Percentiles rank a stretch among this genome's conserved stretches.
phyloP scores from a whole-genome alignment of 768 basidiomycete genomes.

The Suillus sp. region DNA sequence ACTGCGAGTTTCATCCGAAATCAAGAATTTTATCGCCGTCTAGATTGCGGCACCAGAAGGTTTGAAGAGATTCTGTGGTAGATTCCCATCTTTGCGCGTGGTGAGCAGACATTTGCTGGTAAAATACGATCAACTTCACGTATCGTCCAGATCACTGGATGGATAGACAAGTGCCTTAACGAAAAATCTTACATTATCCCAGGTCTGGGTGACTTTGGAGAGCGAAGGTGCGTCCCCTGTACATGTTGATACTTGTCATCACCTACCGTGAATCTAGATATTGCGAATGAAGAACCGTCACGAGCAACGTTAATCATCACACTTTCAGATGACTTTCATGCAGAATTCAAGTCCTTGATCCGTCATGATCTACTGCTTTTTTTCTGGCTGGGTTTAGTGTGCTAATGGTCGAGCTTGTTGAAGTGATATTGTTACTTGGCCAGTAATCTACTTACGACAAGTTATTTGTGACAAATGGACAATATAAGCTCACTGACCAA shows the following conservation, averaged over 20 bases:
- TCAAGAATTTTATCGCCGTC: conserved; percentile 4
- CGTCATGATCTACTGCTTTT: not conserved
- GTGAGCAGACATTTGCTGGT: not conserved
- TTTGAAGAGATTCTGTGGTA: conserved; percentile 83
- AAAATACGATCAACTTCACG: not conserved
- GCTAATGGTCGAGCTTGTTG: not conserved
- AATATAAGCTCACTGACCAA: not conserved
- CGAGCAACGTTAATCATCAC: not conserved
- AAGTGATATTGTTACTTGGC: not conserved
- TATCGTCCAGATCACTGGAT: conserved; percentile 76
- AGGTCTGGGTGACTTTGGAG: conserved; percentile 97
- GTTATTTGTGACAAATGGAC: not conserved
- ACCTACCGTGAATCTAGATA: not conserved
- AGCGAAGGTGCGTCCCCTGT: conserved; percentile 60
- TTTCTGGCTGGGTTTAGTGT: not conserved
- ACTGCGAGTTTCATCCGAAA: conserved; percentile 2
- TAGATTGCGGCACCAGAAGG: conserved; percentile 92
- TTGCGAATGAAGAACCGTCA: conserved; percentile 1
- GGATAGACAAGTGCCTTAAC: conserved; percentile 93
- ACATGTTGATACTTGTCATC: not conserved
- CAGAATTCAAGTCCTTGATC: not conserved
- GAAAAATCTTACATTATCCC: conserved; percentile 91
- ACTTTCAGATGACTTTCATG: not conserved
- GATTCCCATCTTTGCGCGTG: conserved; percentile 30
- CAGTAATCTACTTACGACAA: not conserved